Conservation (phyloP, 23 red algal genomes). For the Pyropia haitanensis region DNA sequence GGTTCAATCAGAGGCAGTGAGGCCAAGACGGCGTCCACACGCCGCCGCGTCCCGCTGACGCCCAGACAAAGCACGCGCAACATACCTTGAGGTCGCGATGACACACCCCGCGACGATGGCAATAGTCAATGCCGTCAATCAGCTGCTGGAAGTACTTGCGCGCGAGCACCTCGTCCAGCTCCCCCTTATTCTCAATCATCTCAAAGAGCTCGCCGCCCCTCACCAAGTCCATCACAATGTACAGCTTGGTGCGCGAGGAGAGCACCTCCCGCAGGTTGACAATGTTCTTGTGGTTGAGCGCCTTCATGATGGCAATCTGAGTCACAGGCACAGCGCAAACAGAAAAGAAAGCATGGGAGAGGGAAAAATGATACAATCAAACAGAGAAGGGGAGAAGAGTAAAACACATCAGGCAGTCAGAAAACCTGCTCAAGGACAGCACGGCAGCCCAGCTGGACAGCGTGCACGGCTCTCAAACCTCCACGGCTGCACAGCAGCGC, state of each 20-base stretch:
- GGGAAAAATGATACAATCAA: no score
- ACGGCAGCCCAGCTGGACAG: no score
- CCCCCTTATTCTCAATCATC: constrained; percentile 18
- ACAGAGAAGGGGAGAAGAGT: no score
- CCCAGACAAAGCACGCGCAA: no score
- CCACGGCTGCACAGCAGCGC: no score
- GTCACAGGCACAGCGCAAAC: neutral
- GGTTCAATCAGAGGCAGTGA: neutral
- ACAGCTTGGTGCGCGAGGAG: constrained; percentile 13
- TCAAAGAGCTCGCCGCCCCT: constrained; percentile 30
- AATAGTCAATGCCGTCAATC: constrained; percentile 20
- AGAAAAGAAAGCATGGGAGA: no score
- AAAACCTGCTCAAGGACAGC: no score
- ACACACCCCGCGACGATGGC: constrained; percentile 9
- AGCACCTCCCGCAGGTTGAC: constrained; percentile 28
- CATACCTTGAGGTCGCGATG: constrained; percentile 32
- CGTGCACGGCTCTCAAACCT: no score
- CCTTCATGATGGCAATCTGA: constrained; percentile 22
- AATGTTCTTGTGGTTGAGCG: constrained; percentile 22
- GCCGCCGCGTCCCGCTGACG: no score
- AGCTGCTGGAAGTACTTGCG: constrained; percentile 34
- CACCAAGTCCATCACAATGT: constrained; percentile 29
- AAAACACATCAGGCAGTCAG: no score
- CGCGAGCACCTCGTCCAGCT: constrained; percentile 6
- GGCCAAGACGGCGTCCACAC: no score